Conservation (phyloP, 2,329 filamentous ascomycete species). For the Nigrospora oryzae region DNA sequence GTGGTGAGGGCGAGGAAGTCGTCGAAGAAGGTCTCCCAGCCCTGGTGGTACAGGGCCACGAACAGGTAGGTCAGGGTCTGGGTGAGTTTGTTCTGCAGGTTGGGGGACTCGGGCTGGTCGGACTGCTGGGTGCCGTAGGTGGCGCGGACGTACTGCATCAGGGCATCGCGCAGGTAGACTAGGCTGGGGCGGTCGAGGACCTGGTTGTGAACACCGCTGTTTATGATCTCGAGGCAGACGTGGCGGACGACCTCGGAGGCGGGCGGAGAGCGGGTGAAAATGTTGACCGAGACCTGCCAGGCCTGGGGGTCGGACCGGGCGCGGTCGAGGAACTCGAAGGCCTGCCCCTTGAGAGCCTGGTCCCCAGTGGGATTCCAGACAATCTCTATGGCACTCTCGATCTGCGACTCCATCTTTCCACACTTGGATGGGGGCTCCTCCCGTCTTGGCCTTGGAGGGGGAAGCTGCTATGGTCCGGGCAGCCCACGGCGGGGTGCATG, state of each 20-base stretch:
- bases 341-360: constrained; percentile 68
- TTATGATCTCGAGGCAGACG: constrained; percentile 86
- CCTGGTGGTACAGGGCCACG: constrained; percentile 72
- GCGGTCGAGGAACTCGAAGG: constrained; percentile 71
- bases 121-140: constrained; percentile 57
- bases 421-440: neutral
- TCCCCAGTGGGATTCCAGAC: constrained; percentile 77
- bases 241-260: constrained; percentile 79
- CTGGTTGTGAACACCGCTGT: constrained; percentile 78
- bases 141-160: constrained; percentile 73
- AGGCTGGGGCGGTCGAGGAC: constrained; percentile 66
- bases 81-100: constrained; percentile 92
- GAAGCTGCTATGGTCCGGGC: constrained; percentile 35
- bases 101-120: constrained; percentile 57
- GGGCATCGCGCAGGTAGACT: constrained; percentile 66
- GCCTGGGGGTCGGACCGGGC: constrained; percentile 74
- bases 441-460: constrained; percentile 5
- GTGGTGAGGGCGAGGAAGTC: constrained; percentile 76
- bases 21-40: constrained; percentile 86
- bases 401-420: constrained; percentile 36
- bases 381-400: constrained; percentile 93
- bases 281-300: constrained; percentile 80
- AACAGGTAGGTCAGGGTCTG: constrained; percentile 95
- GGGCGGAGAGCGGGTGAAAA: constrained; percentile 74
- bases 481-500: constrained; percentile 28